phyloP scores from a whole-genome alignment of 1,284 basidiomycete species.

The Heliocybe sulcata region DNA sequence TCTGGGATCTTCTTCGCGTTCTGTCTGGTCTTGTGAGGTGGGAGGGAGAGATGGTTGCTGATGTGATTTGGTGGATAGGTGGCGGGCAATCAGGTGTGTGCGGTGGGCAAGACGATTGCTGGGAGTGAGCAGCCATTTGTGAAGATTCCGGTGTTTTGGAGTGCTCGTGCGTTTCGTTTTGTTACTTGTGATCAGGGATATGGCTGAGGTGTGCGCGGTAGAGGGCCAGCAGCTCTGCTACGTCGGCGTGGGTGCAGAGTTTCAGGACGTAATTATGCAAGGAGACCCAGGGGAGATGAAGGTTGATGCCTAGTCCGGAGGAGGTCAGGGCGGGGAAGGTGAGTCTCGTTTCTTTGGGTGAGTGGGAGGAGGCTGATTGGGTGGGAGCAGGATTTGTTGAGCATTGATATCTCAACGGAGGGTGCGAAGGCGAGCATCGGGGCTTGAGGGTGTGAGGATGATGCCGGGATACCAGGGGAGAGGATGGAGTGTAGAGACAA shows the following conservation, averaged over 20 bases:
- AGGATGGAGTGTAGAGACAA: too few relatives aligned
- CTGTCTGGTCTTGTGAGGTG: too few relatives aligned
- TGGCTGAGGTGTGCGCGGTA: constrained; percentile 16
- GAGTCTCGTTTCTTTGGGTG: not conserved
- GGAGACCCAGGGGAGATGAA: constrained; percentile 79
- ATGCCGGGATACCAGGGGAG: not conserved
- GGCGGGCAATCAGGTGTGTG: constrained; percentile 80
- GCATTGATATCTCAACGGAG: constrained; percentile 30
- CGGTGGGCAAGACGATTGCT: constrained; percentile 74
- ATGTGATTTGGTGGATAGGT: constrained; percentile 45
- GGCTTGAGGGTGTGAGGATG: not conserved
- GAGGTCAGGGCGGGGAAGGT: constrained; percentile 70
- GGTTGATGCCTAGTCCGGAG: constrained; percentile 74
- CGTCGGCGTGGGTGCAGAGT: constrained; percentile 62
- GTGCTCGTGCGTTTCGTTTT: constrained; percentile 49
- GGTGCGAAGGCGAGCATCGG: constrained; percentile 5
- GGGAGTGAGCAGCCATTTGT: constrained; percentile 58
- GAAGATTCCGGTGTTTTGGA: constrained; percentile 90
- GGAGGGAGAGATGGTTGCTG: not conserved
- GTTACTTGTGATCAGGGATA: not conserved
- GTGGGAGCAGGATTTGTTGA: constrained; percentile 29
- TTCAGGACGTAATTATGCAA: constrained; percentile 72
- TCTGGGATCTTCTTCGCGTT: constrained; percentile 9
- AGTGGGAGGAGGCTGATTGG: not conserved
- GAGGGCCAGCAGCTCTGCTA: constrained; percentile 80